Conservation (phyloP, 805 yeast genomes). For the Pichia cephalocereana region DNA sequence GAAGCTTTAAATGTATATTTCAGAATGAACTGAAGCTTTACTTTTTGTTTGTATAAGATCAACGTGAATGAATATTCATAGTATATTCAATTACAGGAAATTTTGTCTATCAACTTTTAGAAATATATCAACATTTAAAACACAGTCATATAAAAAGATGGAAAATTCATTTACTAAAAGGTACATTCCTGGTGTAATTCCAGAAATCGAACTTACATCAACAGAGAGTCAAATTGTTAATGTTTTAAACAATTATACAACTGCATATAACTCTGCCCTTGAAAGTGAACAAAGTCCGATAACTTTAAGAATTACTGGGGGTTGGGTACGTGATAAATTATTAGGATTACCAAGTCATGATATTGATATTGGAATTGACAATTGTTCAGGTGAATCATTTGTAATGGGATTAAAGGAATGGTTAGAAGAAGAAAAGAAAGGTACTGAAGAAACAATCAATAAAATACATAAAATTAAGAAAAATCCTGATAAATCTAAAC, state of each 20-base stretch:
- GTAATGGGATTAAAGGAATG: constrained; percentile 57
- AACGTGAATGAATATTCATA: too few species aligned
- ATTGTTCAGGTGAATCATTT: constrained; percentile 77
- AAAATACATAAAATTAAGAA: constrained; percentile 64
- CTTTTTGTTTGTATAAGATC: too few species aligned
- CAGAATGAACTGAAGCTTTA: too few species aligned
- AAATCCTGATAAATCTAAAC: constrained; percentile 95
- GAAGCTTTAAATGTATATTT: too few species aligned
- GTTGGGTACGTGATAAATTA: constrained; percentile 96
- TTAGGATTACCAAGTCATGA: constrained; percentile 76
- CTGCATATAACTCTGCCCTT: constrained; percentile 14
- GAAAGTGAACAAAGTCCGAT: constrained; percentile 12
- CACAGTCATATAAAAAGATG: background rate
- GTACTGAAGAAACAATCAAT: background rate
- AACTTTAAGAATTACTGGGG: constrained; percentile 80
- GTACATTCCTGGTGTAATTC: constrained; percentile 3
- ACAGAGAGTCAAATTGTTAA: constrained; percentile 19
- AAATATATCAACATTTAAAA: background rate
- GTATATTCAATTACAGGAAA: background rate
- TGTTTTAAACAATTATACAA: constrained; percentile 20
- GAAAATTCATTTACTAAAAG: background rate
- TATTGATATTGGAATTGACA: constrained; percentile 84
- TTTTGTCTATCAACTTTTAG: background rate
- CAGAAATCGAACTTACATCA: constrained; percentile 14
- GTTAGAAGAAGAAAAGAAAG: constrained; percentile 16